A percentile compares a stretch with the other conserved stretches of the same genome.
Conservation (phyloP, 257 asterid species). For the Orobanche coerulescens region DNA sequence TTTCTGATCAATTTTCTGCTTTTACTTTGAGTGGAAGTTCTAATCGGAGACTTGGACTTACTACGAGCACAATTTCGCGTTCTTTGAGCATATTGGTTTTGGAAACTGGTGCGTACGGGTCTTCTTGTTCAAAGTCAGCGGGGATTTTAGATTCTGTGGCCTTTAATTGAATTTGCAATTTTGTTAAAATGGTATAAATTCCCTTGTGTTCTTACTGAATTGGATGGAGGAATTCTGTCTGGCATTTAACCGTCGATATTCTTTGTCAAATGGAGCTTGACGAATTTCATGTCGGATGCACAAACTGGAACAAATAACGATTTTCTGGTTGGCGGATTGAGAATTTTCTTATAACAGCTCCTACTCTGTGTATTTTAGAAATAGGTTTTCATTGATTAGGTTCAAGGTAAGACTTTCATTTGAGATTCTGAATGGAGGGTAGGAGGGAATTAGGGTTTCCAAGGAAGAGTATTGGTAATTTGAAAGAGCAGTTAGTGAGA, state of each 20-base stretch:
- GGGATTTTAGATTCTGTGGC: conserved; percentile 4
- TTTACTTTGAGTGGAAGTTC: conserved; percentile 7
- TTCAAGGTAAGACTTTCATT: conserved; percentile 3
- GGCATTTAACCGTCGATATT: background rate
- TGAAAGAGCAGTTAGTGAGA: conserved; percentile 64
- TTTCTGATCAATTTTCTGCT: conserved; percentile 15
- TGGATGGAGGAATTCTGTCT: background rate
- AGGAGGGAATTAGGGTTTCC: conserved; percentile 45
- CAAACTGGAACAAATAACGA: background rate
- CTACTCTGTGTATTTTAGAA: conserved; percentile 11
- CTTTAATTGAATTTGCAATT: conserved; percentile 1
- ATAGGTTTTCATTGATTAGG: conserved; percentile 23
- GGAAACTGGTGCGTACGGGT: conserved; percentile 4
- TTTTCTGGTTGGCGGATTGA: background rate
- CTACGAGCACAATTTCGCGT: conserved; percentile 9
- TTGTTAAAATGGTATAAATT: conserved; percentile 2
- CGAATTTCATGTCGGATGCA: background rate
- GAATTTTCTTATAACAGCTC: background rate
- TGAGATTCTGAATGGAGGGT: conserved; percentile 36
- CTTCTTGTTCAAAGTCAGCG: conserved; percentile 1
- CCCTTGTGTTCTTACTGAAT: background rate
- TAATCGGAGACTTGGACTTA: conserved; percentile 11
- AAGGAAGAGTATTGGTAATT: conserved; percentile 29
- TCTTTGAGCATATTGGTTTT: conserved; percentile 11
- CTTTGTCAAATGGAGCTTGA: background rate